Percentiles rank a stretch among this genome's conserved stretches.
These are phyloP conservation scores for Yamadazyma philogaea DNA, from an alignment of 805 yeast genomes.

Conservation along the genomic window DNA sequence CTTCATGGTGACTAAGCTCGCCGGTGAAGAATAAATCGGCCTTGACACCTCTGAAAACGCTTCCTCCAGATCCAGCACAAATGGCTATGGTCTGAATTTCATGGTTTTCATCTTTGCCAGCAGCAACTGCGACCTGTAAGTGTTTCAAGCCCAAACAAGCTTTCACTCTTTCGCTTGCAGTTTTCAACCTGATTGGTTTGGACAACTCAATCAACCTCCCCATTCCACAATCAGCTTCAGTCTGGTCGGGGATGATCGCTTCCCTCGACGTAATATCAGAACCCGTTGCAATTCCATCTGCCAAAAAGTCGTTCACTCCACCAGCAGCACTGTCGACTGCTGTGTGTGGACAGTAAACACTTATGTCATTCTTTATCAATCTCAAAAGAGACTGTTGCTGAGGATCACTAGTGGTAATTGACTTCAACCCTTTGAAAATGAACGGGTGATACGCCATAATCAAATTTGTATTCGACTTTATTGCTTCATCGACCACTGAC, in stretches of 20 bases:
- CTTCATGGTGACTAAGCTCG: conserved; percentile 92
- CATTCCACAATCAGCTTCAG: conserved; percentile 65
- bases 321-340: conserved; percentile 88
- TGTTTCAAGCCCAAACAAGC: conserved; percentile 46
- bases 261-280: conserved; percentile 24
- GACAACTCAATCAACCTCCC: conserved; percentile 64
- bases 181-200: conserved; percentile 39
- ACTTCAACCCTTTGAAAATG: conserved; percentile 83
- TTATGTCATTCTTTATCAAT: conserved; percentile 71
- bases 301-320: conserved; percentile 96
- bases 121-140: conserved; percentile 58
- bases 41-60: conserved; percentile 59
- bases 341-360: conserved; percentile 95
- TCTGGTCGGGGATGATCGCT: conserved; percentile 45
- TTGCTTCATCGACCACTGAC: conserved; percentile 82
- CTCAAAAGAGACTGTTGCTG: conserved; percentile 77
- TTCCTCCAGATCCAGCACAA: conserved; percentile 95
- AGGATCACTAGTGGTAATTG: conserved; percentile 59
- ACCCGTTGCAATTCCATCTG: conserved; percentile 47
- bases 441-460: conserved; percentile 91
- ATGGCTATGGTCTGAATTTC: conserved; percentile 62
- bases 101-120: conserved; percentile 22
- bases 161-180: conserved; percentile 54
- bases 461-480: conserved; percentile 49
- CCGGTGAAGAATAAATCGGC: conserved; percentile 85